A percentile compares a stretch with the other conserved stretches of the same genome.
These are phyloP conservation scores for Globisporangium sylvaticum DNA, from an alignment of 352 stramenopile species.

Conservation along the genomic window DNA sequence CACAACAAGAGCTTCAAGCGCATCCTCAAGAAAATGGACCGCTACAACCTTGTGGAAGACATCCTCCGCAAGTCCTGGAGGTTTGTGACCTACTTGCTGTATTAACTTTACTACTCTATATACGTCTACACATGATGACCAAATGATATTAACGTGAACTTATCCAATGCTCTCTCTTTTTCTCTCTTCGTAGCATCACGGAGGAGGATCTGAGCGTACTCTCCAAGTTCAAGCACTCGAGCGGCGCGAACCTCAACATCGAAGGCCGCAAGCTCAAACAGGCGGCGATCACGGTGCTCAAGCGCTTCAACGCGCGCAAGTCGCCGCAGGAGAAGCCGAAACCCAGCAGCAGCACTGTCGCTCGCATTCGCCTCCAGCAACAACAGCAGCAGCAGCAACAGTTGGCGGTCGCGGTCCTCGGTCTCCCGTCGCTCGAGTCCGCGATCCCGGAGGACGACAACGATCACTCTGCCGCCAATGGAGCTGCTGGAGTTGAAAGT, in stretches of 20 bases:
- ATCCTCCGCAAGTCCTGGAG: slow-evolving; percentile 59
- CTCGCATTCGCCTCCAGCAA: slow-evolving; percentile 1
- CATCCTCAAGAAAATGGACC: slow-evolving; percentile 68
- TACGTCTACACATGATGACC: neutral
- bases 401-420: neutral
- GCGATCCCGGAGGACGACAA: slow-evolving; percentile 7
- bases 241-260: slow-evolving; percentile 49
- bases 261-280: slow-evolving; percentile 60
- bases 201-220: slow-evolving; percentile 38
- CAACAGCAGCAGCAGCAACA: neutral
- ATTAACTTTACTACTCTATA: neutral
- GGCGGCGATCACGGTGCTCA: slow-evolving; percentile 43
- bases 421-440: slow-evolving; percentile 13
- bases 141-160: neutral
- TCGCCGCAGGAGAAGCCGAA: slow-evolving; percentile 3
- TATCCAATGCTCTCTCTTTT: neutral
- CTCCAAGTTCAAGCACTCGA: slow-evolving; percentile 65
- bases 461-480: neutral
- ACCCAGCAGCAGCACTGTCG: neutral
- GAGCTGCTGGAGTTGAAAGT: neutral
- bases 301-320: slow-evolving; percentile 24
- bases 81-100: slow-evolving; percentile 18
- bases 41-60: slow-evolving; percentile 53
- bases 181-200: slow-evolving; percentile 20
- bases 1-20: slow-evolving; percentile 67